These are phyloP conservation scores for Phialophora expanda DNA, from an alignment of 2,329 filamentous ascomycete species.

Conservation along the genomic window DNA sequence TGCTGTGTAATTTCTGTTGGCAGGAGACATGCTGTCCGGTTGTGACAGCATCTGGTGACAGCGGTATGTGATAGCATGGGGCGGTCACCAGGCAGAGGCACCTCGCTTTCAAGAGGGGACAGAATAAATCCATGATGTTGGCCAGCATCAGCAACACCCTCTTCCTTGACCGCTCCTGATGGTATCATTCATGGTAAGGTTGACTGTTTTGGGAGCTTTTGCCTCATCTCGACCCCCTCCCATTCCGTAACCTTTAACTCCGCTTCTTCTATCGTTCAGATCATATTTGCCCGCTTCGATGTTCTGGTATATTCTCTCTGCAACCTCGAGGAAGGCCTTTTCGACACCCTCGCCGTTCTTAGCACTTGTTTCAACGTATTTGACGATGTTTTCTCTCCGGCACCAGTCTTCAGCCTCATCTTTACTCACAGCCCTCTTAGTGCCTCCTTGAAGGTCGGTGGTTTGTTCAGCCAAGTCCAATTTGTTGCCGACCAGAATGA, in stretches of 20 bases:
- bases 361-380: conserved; percentile 94
- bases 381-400: conserved; percentile 78
- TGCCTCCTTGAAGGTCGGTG: conserved; percentile 48
- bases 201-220: conserved; percentile 49
- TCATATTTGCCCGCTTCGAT: conserved; percentile 96
- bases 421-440: conserved; percentile 72
- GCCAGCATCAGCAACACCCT: conserved; percentile 38
- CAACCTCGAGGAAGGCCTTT: conserved; percentile 87
- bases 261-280: conserved; percentile 86
- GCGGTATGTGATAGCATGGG: neutral
- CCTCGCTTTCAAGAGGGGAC: neutral
- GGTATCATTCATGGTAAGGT: conserved; percentile 55
- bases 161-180: conserved; percentile 50
- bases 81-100: neutral
- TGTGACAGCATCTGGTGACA: neutral
- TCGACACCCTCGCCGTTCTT: conserved; percentile 96
- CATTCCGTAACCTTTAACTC: conserved; percentile 72
- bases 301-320: conserved; percentile 94
- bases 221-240: conserved; percentile 45
- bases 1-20: neutral
- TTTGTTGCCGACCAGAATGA: conserved; percentile 96
- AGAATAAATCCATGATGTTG: neutral
- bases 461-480: conserved; percentile 69
- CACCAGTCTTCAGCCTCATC: conserved; percentile 93
- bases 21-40: neutral